phyloP scores from a whole-genome alignment of 768 basidiomycete species.

The Nevesoporus exiguus region DNA sequence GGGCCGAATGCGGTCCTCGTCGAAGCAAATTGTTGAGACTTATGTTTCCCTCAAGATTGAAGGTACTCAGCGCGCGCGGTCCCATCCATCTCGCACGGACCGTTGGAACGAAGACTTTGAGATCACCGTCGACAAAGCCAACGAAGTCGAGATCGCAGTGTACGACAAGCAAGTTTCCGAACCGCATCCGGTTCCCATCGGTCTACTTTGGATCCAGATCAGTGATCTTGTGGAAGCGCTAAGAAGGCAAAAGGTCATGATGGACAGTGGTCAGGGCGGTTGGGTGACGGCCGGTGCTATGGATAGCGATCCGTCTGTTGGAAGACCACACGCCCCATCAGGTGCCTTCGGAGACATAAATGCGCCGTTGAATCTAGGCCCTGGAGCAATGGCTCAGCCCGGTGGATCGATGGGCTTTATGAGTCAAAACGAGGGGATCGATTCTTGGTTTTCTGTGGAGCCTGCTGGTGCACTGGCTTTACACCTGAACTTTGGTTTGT shows the following conservation, averaged over 20 bases:
- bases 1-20: constrained; percentile 68
- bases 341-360: constrained; percentile 47
- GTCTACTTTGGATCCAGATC: constrained; percentile 91
- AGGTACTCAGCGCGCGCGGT: constrained; percentile 87
- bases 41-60: constrained; percentile 94
- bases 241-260: constrained; percentile 84
- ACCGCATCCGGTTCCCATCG: constrained; percentile 81
- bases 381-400: constrained; percentile 28
- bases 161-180: constrained; percentile 90
- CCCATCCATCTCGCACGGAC: constrained; percentile 91
- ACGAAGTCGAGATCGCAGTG: constrained; percentile 95
- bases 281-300: constrained; percentile 97
- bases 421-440: constrained; percentile 68
- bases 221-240: constrained; percentile 92
- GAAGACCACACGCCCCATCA: constrained; percentile 47
- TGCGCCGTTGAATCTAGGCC: constrained; percentile 37
- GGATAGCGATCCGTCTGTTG: constrained; percentile 55
- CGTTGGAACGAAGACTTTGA: constrained; percentile 98
- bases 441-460: constrained; percentile 97
- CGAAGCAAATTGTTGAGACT: constrained; percentile 77
- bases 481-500: constrained; percentile 88
- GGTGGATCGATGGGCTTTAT: constrained; percentile 25
- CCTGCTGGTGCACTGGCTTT: constrained; percentile 92
- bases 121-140: constrained; percentile 95
- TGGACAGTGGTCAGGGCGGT: constrained; percentile 81